A percentile compares a stretch with the other conserved stretches of the same genome.
These are phyloP conservation scores for Picea abies DNA, from an alignment of 83 land plant species.

Conservation along the genomic window DNA sequence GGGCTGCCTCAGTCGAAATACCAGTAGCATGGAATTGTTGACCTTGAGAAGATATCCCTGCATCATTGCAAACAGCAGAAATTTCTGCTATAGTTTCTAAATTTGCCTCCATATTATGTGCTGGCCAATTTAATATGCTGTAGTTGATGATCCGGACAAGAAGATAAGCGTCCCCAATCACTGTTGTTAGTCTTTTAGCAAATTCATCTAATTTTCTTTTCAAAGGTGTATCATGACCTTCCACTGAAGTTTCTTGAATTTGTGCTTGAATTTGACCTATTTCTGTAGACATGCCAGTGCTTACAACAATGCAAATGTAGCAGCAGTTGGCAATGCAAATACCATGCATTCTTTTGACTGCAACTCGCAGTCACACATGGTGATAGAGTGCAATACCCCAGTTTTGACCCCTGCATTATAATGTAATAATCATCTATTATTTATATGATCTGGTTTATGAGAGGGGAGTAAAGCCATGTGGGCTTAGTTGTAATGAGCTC, in stretches of 20 bases:
- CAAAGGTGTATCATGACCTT: slow-evolving; percentile 66
- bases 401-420: too few relatives aligned
- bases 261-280: slow-evolving; percentile 88
- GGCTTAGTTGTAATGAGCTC: too few relatives aligned
- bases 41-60: slow-evolving; percentile 48
- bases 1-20: slow-evolving; percentile 95
- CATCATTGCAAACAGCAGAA: slow-evolving; percentile 90
- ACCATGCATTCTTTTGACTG: slow-evolving; percentile 39
- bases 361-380: slow-evolving; percentile 64
- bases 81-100: slow-evolving; percentile 32
- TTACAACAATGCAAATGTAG: slow-evolving; percentile 64
- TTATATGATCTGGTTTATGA: too few relatives aligned
- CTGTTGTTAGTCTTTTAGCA: slow-evolving; percentile 27
- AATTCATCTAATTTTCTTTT: slow-evolving; percentile 50
- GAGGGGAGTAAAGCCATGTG: too few relatives aligned
- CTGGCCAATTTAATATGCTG: not conserved
- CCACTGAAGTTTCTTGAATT: slow-evolving; percentile 75
- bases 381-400: too few relatives aligned
- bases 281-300: slow-evolving; percentile 85
- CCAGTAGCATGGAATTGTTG: slow-evolving; percentile 52
- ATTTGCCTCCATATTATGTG: too few relatives aligned
- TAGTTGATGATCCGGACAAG: too few relatives aligned
- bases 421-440: too few relatives aligned
- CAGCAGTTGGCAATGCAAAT: slow-evolving; percentile 84
- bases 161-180: too few relatives aligned